These are phyloP conservation scores for Podaxis pistillaris DNA, from an alignment of 768 basidiomycete species.

Conservation along the genomic window DNA sequence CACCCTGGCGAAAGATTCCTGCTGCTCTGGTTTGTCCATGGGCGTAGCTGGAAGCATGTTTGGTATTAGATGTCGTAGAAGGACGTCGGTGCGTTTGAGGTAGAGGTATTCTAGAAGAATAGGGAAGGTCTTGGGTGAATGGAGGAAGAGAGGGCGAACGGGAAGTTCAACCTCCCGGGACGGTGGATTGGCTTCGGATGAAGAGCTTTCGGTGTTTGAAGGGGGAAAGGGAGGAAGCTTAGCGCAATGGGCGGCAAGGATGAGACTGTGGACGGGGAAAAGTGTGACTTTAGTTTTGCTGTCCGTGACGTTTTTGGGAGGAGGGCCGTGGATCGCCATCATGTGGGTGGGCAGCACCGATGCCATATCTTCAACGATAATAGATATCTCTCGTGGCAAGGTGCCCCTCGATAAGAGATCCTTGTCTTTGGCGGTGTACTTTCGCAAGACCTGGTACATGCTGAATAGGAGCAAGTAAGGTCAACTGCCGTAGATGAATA, in stretches of 20 bases:
- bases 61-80: conserved; percentile 53
- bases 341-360: conserved; percentile 48
- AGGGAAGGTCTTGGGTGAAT: conserved; percentile 60
- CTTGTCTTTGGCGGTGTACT: conserved; percentile 23
- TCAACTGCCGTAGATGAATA: conserved; percentile 13
- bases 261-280: conserved; percentile 66
- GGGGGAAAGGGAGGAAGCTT: conserved; percentile 56
- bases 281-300: conserved; percentile 37
- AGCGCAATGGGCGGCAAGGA: conserved; percentile 70
- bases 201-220: conserved; percentile 23
- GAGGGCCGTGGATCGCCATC: conserved; percentile 41
- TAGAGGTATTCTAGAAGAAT: conserved; percentile 66
- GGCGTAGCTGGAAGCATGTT: conserved; percentile 29
- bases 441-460: conserved; percentile 5
- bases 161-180: conserved; percentile 48
- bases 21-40: conserved; percentile 21
- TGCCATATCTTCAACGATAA: conserved; percentile 35
- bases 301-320: conserved; percentile 20
- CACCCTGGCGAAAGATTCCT: conserved; percentile 27
- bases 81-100: conserved; percentile 47
- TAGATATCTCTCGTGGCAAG: conserved; percentile 42
- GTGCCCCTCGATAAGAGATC: conserved; percentile 27
- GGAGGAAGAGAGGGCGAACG: conserved; percentile 60
- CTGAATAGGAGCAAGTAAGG: not conserved
- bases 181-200: conserved; percentile 20